A percentile compares a stretch with the other conserved stretches of the same genome.
These are phyloP conservation scores for Yarrowia divulgata DNA, from an alignment of 805 yeast species.

Conservation along the genomic window DNA sequence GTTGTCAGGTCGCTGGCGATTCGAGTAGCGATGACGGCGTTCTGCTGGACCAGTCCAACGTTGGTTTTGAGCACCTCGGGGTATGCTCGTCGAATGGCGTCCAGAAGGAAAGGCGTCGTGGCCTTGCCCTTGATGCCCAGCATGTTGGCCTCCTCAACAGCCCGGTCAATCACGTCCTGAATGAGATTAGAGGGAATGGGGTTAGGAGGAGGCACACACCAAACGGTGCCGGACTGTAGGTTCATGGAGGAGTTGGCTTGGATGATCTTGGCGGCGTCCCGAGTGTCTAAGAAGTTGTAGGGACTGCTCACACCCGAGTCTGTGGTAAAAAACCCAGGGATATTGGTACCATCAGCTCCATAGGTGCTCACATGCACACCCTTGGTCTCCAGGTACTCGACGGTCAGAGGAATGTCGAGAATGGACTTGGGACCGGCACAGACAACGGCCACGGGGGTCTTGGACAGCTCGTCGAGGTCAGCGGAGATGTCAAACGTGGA, in stretches of 20 bases:
- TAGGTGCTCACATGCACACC: conserved; percentile 84
- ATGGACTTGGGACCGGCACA: conserved; percentile 93
- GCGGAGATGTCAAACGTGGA: conserved; percentile 82
- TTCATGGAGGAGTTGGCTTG: conserved; percentile 57
- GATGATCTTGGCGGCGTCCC: conserved; percentile 69
- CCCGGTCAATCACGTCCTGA: conserved; percentile 61
- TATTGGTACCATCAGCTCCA: conserved; percentile 59
- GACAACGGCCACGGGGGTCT: conserved; percentile 87
- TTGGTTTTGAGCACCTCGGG: conserved; percentile 72
- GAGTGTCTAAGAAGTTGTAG: conserved; percentile 60
- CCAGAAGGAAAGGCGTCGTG: conserved; percentile 78
- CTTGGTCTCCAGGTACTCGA: conserved; percentile 88
- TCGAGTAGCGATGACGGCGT: conserved; percentile 70
- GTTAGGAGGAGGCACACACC: conserved; percentile 83
- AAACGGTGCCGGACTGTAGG: conserved; percentile 70
- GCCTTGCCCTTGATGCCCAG: conserved; percentile 71
- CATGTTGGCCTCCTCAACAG: conserved; percentile 62
- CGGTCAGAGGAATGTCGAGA: conserved; percentile 76
- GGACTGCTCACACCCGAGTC: conserved; percentile 80
- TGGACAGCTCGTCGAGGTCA: conserved; percentile 82
- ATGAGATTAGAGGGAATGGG: conserved; percentile 64
- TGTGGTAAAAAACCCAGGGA: conserved; percentile 85
- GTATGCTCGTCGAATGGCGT: conserved; percentile 53
- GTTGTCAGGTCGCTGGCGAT: conserved; percentile 64
- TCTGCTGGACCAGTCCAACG: conserved; percentile 76